phyloP scores from a whole-genome alignment of 495 filamentous ascomycete genomes.

The Hypoxylon trugodes region DNA sequence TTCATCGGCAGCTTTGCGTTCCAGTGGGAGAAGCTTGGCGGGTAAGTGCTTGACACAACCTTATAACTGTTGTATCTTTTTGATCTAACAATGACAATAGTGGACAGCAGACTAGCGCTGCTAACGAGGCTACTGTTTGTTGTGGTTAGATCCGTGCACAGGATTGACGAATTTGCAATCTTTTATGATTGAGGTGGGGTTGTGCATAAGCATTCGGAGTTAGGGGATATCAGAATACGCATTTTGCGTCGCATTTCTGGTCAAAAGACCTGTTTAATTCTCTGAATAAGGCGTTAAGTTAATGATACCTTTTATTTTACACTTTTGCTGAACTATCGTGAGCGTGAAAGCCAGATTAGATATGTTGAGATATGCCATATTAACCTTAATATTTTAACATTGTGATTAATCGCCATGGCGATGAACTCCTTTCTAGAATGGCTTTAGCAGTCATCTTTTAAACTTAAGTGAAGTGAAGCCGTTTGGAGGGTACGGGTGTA shows the following conservation, averaged over 20 bases:
- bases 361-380: too few relatives aligned
- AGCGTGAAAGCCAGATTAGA: neutral
- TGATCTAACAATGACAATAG: slow-evolving; percentile 14
- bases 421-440: too few relatives aligned
- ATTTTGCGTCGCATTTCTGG: neutral
- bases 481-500: neutral
- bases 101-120: slow-evolving; percentile 9
- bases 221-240: neutral
- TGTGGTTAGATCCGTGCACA: slow-evolving; percentile 17
- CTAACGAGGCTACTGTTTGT: slow-evolving; percentile 25
- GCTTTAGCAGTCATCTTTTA: too few relatives aligned
- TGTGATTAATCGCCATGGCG: too few relatives aligned
- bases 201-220: neutral
- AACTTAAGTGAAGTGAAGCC: too few relatives aligned
- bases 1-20: slow-evolving; percentile 67
- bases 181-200: neutral
- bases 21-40: slow-evolving; percentile 59
- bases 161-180: neutral
- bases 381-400: too few relatives aligned
- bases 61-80: neutral
- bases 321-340: neutral
- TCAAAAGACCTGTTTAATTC: too few relatives aligned
- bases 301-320: too few relatives aligned
- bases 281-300: too few relatives aligned
- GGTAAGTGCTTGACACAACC: slow-evolving; percentile 9